Base-by-base conservation (phyloP, 495 filamentous ascomycete genomes). In the Penicillium bialowiezense region DNA sequence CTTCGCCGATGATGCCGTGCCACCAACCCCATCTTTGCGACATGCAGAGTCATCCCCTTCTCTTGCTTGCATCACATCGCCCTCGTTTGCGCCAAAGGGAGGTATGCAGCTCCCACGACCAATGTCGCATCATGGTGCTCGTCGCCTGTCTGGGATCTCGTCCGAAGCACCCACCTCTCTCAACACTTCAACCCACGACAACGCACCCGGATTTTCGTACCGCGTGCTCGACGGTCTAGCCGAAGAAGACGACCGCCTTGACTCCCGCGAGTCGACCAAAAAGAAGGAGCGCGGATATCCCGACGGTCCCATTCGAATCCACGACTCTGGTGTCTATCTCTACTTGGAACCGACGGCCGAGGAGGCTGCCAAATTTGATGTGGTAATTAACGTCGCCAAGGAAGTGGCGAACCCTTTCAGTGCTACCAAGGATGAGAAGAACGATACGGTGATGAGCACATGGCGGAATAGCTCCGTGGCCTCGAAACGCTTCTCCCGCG, bases 381-480 rank as follows among this genome's bases (percentile, higher is more conserved):
- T 97, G 3, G 83, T 98, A 28, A 81, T 98, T 43, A 98, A 98
- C 58, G 93, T 98, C 18, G 93, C 93, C 1, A 88, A 90, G 55
- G 93, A 98, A 70, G 93, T 98, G 3, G 72, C 74, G 36, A 98
- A 97, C 60, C 93, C 93, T 2, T 95, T 97, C 64, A 74, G 50
- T 12, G 56, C 59, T 6, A 48, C 52, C 7, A 53, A 76, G 47
- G 54, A 58, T 20, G 64, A 66, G 17, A 47, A 34, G 23, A 61
- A 62, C 21, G 58, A 69, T 13, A 68, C 65, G 18, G 72, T 75
- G 31, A 65, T 76, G 63, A 73, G 69, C 40, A 60, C 65, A 13
- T 69, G 64, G 62, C 69, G 72, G 8, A 71, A 69, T 40, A 58
- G 59, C 5, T 61, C 68, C 10, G 50, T 55, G 34, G 51, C 57